A percentile compares a stretch with the other conserved stretches of the same genome.
Evolutionary conservation across 1,284 basidiomycete species (phyloP).

Genomic region (Pyrrhoderma lamaoense): DNA sequence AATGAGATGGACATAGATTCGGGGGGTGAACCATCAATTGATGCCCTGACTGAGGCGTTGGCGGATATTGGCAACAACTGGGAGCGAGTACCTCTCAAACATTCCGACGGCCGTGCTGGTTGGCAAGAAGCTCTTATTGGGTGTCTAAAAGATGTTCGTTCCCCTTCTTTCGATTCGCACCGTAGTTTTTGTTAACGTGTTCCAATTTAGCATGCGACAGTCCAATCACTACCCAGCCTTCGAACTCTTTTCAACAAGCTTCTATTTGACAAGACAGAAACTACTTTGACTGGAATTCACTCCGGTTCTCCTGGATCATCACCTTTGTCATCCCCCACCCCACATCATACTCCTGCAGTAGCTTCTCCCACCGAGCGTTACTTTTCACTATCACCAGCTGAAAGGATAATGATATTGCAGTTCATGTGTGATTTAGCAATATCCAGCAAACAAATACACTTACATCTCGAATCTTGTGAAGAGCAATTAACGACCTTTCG

Average conservation of each 20-base stretch:
- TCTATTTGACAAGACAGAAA: conserved; percentile 54
- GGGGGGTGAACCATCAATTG: conserved; percentile 35
- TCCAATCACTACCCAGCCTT: conserved; percentile 66
- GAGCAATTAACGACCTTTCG: conserved; percentile 83
- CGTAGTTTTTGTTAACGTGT: conserved; percentile 13
- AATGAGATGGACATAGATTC: conserved; percentile 33
- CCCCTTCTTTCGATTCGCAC: conserved; percentile 1
- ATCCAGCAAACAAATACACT: conserved; percentile 82
- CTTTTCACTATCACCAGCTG: conserved; percentile 59
- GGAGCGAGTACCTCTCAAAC: conserved; percentile 67
- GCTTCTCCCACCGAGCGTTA: conserved; percentile 64
- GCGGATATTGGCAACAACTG: conserved; percentile 73
- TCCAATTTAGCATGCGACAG: conserved; percentile 61
- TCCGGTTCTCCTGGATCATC: conserved; percentile 27
- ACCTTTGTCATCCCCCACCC: conserved; percentile 31
- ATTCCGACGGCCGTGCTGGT: conserved; percentile 58
- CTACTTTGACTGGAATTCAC: conserved; percentile 9
- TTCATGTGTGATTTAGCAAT: conserved; percentile 89
- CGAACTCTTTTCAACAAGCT: conserved; percentile 71
- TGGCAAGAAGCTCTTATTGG: conserved; percentile 87
- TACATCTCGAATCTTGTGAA: conserved; percentile 88
- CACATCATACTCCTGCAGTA: conserved; percentile 38
- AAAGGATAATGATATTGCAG: conserved; percentile 79
- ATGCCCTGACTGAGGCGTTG: conserved; percentile 54
- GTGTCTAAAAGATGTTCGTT: conserved; percentile 82